A percentile compares a stretch with the other conserved stretches of the same genome.
phyloP scores from a whole-genome alignment of 176 grass and related monocot genomes.

The Avena atlantica region DNA sequence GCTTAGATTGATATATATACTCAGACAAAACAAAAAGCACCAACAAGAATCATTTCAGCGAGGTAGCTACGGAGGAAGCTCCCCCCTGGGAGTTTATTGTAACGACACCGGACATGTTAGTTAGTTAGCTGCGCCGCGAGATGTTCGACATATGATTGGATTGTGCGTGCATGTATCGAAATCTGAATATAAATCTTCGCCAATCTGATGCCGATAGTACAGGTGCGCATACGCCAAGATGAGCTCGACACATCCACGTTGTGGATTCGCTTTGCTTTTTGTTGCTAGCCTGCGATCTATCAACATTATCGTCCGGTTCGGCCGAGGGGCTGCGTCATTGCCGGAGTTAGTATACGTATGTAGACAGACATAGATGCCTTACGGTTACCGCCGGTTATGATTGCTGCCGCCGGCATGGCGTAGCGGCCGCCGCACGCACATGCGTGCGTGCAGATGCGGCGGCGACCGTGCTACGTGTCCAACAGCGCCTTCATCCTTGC shows the following conservation, averaged over 20 bases:
- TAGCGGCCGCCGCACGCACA: constrained; percentile 2
- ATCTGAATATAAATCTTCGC: not conserved
- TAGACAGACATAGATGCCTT: not conserved
- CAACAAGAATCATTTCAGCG: not conserved
- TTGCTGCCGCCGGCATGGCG: not conserved
- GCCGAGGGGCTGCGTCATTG: not conserved
- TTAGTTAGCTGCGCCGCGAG: not conserved
- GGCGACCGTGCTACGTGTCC: not conserved
- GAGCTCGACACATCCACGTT: constrained; percentile 28
- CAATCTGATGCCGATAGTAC: not conserved
- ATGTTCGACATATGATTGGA: not conserved
- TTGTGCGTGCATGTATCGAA: not conserved
- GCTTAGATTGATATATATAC: not conserved
- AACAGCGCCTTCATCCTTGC: not conserved
- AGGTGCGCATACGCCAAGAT: constrained; percentile 7
- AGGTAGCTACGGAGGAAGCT: not conserved
- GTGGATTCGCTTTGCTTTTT: not conserved
- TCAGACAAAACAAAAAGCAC: not conserved
- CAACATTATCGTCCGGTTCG: not conserved
- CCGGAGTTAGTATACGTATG: not conserved
- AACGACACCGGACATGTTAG: not conserved
- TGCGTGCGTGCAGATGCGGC: not conserved
- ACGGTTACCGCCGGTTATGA: not conserved
- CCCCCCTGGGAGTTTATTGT: not conserved
- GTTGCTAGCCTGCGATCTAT: not conserved